Base-by-base conservation (phyloP, 148 eudicot species). In the Linanthus parryae region DNA sequence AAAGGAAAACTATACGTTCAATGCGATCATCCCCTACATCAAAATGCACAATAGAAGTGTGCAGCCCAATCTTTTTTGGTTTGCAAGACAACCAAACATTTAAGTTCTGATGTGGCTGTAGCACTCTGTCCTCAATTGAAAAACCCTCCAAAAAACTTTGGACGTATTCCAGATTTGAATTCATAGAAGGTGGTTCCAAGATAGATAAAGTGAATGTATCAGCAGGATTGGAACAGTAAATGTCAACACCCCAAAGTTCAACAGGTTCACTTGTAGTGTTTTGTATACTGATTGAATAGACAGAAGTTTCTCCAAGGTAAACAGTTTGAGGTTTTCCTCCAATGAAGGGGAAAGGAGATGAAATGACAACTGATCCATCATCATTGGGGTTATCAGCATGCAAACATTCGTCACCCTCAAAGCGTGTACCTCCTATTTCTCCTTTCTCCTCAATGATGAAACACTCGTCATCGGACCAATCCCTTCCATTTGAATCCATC, bases 1-100 rank as follows among this genome's bases (percentile, higher is more conserved):
- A 53, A 43, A 87, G 66, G 68, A 83, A 75, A 39, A 75, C 84
- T 30, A 87, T 54, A 16, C 95, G 59, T 41, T 87, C 95, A 15
- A 83, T 68, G 50, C 44, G 71, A 20, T 80, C 95, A 38, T 73
- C 77, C 25, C 67, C 84, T 11, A 71, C 67, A 50, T 52, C 75
- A 56, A 87, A 72, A 35, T 87, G 84, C 33, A 87, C 84, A 53
- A 81, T 69, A 27, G 82, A 67, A 12, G 82, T 70, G 61, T 77
- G 76, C 61, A 83, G 36, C 7, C 95, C 95, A 30, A 83, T 75
- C 24, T 71, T 84, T 64, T 68, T 72, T 18, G 95, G 87, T 59
- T 71, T 73, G 70, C 95, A 87, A 14, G 84, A 80, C 38, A 87
- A 24, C 91, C 91, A 87, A 51, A 87, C 35, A 8, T 63, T 80